Percentiles rank a stretch among this genome's conserved stretches.
Evolutionary conservation across 495 filamentous ascomycete genomes (phyloP).

Genomic region (Podospora anserina): DNA sequence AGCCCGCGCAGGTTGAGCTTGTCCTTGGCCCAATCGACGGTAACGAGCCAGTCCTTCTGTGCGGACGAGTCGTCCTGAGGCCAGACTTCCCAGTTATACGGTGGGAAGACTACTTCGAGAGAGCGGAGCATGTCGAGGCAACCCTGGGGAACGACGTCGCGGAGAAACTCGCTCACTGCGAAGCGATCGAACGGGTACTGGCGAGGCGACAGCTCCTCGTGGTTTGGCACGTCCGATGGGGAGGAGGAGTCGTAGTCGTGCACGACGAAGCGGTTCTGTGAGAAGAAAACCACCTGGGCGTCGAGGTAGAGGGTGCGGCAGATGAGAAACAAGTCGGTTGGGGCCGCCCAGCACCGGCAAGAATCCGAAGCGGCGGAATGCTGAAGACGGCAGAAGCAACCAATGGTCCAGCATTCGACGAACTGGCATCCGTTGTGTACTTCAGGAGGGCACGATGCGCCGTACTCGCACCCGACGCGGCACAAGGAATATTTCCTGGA

Average conservation of each 20-base stretch:
- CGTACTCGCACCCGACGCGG: not conserved
- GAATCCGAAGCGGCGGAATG: conserved; percentile 3
- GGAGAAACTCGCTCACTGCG: conserved; percentile 11
- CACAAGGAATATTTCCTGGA: not conserved
- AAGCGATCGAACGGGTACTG: conserved; percentile 2
- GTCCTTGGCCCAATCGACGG: not conserved
- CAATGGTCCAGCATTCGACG: conserved; percentile 2
- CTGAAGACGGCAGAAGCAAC: conserved; percentile 9
- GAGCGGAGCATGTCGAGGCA: conserved; percentile 9
- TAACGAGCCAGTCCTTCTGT: not conserved
- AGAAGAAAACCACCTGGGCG: conserved; percentile 6
- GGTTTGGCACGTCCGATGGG: not conserved
- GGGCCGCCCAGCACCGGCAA: conserved; percentile 10
- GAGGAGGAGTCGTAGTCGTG: not conserved
- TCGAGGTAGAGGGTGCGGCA: conserved; percentile 7
- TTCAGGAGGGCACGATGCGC: not conserved
- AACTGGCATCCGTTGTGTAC: conserved; percentile 5
- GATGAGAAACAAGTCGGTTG: conserved; percentile 11
- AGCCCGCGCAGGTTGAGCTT: conserved; percentile 10
- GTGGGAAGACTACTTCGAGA: conserved; percentile 10
- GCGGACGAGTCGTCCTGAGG: not conserved
- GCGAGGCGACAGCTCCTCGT: not conserved
- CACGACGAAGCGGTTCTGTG: conserved; percentile 11
- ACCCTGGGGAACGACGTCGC: conserved; percentile 1
- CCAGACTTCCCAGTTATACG: not conserved